phyloP scores from a whole-genome alignment of 768 basidiomycete genomes.

The Russula brevipes region DNA sequence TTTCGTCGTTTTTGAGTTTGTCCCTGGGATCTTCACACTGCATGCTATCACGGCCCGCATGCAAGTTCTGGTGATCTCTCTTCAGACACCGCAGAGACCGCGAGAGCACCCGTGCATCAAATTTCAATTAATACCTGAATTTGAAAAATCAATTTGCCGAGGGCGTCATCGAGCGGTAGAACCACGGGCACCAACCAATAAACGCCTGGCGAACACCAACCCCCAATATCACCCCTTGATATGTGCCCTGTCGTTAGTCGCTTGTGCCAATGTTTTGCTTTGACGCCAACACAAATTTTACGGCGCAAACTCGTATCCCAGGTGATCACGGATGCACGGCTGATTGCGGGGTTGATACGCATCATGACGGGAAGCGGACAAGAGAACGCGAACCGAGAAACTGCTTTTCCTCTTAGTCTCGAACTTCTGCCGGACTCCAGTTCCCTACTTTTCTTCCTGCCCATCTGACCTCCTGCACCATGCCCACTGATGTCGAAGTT shows the following conservation, averaged over 20 bases:
- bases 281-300: neutral
- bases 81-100: neutral
- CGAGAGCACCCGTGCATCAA: too few relatives aligned
- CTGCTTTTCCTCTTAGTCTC: slow-evolving; percentile 17
- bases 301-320: neutral
- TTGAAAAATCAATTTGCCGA: neutral
- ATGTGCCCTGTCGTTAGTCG: too few relatives aligned
- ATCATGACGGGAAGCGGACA: neutral
- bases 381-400: neutral
- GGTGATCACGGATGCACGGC: neutral
- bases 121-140: neutral
- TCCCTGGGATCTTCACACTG: neutral
- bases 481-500: slow-evolving; percentile 13
- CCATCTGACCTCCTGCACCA: neutral
- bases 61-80: neutral
- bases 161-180: neutral
- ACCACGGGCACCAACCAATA: neutral
- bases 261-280: too few relatives aligned
- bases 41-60: too few relatives aligned
- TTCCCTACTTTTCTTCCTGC: neutral
- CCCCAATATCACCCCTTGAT: neutral
- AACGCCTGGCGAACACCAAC: neutral
- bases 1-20: neutral
- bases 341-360: neutral
- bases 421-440: neutral